phyloP scores from a whole-genome alignment of 768 basidiomycete species.

The Tulasnella calospora region DNA sequence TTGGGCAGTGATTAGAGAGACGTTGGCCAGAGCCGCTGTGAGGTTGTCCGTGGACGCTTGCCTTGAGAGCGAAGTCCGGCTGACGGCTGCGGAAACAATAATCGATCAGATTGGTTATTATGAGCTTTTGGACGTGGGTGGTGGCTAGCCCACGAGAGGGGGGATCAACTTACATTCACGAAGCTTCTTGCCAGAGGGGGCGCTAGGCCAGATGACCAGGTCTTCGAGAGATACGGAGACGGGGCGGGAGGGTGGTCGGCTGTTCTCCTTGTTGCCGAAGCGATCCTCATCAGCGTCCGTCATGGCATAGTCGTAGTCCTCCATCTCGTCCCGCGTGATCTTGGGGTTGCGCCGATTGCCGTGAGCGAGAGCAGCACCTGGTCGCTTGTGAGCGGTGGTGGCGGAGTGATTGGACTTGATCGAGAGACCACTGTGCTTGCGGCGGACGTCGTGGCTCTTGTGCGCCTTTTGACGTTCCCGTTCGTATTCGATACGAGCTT shows the following conservation, averaged over 20 bases:
- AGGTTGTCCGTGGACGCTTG: slow-evolving; percentile 7
- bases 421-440: slow-evolving; percentile 11
- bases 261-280: slow-evolving; percentile 21
- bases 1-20: slow-evolving; percentile 14
- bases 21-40: not conserved
- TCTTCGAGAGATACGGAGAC: slow-evolving; percentile 23
- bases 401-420: slow-evolving; percentile 10
- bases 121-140: not conserved
- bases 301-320: not conserved
- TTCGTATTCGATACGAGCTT: slow-evolving; percentile 22
- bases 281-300: slow-evolving; percentile 6
- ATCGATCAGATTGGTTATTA: not conserved
- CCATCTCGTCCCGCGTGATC: not conserved
- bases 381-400: slow-evolving; percentile 10
- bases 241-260: not conserved
- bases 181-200: slow-evolving; percentile 1
- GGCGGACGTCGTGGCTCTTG: slow-evolving; percentile 21
- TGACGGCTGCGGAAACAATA: slow-evolving; percentile 10
- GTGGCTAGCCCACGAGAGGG: not conserved
- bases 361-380: not conserved
- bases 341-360: slow-evolving; percentile 7
- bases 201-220: slow-evolving; percentile 3
- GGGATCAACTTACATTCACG: slow-evolving; percentile 4
- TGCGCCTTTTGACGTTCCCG: slow-evolving; percentile 16
- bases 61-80: slow-evolving; percentile 15